A percentile compares a stretch with the other conserved stretches of the same genome.
phyloP scores from a whole-genome alignment of 495 filamentous ascomycete genomes.

The Lasiosphaeria ovina region DNA sequence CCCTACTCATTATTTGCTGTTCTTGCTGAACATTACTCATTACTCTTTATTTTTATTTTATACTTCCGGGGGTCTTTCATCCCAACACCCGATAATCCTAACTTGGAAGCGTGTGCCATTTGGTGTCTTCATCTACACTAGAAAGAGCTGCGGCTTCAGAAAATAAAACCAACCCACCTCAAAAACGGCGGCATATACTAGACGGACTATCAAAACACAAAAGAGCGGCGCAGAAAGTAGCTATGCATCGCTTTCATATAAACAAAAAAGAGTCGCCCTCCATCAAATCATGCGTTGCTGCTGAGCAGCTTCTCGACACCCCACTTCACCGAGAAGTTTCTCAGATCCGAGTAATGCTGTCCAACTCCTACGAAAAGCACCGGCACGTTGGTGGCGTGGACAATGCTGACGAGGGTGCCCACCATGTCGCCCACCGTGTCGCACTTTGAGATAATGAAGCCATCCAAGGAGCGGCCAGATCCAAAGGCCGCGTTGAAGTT shows the following conservation, averaged over 20 bases:
- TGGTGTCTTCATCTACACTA: too few relatives aligned
- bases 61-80: too few relatives aligned
- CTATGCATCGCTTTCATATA: background rate
- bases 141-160: background rate
- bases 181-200: background rate
- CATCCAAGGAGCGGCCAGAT: constrained; percentile 72
- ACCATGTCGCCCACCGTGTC: constrained; percentile 99
- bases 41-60: too few relatives aligned
- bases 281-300: constrained; percentile 26
- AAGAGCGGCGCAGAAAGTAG: too few relatives aligned
- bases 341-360: constrained; percentile 94
- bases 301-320: constrained; percentile 73
- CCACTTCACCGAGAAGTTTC: constrained; percentile 90
- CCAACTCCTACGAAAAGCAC: constrained; percentile 93
- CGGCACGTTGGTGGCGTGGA: constrained; percentile 93
- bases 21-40: too few relatives aligned
- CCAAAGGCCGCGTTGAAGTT: constrained; percentile 96
- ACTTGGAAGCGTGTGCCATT: too few relatives aligned
- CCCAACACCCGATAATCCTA: too few relatives aligned
- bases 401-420: constrained; percentile 93
- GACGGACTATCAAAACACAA: background rate
- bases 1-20: background rate
- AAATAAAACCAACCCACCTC: background rate
- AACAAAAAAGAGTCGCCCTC: background rate
- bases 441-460: constrained; percentile 97